A percentile compares a stretch with the other conserved stretches of the same genome.
Evolutionary conservation across 75 land plant genomes (phyloP).

Genomic region (Pinus tabuliformis): DNA sequence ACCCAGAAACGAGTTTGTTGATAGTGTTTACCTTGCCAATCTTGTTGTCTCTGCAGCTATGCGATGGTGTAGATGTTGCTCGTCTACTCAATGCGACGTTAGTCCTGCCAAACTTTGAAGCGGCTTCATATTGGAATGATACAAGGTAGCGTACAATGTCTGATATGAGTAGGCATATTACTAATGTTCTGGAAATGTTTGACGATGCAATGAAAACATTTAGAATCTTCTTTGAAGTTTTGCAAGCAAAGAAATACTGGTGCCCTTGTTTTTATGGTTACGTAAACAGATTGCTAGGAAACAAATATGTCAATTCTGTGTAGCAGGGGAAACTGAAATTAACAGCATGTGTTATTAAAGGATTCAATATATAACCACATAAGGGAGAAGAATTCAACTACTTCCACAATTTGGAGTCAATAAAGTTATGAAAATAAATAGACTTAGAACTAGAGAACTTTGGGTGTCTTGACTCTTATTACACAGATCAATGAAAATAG

Average conservation of each 20-base stretch:
- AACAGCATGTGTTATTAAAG: background rate
- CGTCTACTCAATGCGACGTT: constrained; percentile 87
- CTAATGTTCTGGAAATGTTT: background rate
- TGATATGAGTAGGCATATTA: background rate
- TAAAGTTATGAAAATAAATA: too few species aligned
- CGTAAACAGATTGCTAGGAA: background rate
- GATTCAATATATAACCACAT: background rate
- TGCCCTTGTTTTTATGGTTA: background rate
- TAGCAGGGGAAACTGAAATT: background rate
- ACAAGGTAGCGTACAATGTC: constrained; percentile 50
- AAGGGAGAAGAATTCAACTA: background rate
- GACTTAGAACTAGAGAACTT: too few species aligned
- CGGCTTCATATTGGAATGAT: constrained; percentile 92
- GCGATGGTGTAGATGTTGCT: constrained; percentile 92
- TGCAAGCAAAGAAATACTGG: background rate
- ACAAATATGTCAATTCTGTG: background rate
- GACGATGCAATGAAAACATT: background rate
- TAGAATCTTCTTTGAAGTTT: background rate
- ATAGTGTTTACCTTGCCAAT: background rate
- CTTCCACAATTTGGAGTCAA: background rate
- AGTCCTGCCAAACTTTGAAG: constrained; percentile 83
- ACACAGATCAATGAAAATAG: too few species aligned
- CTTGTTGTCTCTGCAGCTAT: constrained; percentile 45
- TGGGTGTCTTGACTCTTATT: too few species aligned
- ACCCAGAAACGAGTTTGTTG: background rate